These are phyloP conservation scores for Paralagenidium karlingii DNA, from an alignment of 352 stramenopile species.

Conservation along the genomic window DNA sequence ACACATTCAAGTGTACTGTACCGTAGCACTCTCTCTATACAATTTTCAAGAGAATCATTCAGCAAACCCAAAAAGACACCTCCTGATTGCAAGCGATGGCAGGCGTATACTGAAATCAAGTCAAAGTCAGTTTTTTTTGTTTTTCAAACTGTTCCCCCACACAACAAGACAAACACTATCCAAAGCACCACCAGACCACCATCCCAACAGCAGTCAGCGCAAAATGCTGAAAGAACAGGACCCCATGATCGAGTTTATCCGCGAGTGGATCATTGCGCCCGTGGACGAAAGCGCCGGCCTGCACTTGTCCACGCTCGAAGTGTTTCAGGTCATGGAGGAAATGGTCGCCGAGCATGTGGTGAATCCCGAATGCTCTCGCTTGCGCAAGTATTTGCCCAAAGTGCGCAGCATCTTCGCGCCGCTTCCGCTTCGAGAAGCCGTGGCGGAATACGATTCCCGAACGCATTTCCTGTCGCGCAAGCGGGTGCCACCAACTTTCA, in stretches of 20 bases:
- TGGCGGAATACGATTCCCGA: slow-evolving; percentile 42
- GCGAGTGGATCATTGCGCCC: slow-evolving; percentile 72
- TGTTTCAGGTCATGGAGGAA: slow-evolving; percentile 60
- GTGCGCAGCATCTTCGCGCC: slow-evolving; percentile 61
- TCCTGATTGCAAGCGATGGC: too few species aligned
- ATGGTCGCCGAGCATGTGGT: slow-evolving; percentile 66
- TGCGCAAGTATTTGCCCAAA: slow-evolving; percentile 49
- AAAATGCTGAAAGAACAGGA: slow-evolving; percentile 78
- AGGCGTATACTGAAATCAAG: too few species aligned
- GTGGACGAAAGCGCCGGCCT: slow-evolving; percentile 41
- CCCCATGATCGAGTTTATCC: slow-evolving; percentile 76
- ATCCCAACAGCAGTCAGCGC: too few species aligned
- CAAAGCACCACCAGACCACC: too few species aligned
- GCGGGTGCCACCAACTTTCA: slow-evolving; percentile 72
- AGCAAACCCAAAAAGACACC: too few species aligned
- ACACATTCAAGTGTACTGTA: too few species aligned
- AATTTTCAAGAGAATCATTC: too few species aligned
- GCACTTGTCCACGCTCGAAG: slow-evolving; percentile 45
- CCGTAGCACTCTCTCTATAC: too few species aligned
- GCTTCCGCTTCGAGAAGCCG: slow-evolving; percentile 50
- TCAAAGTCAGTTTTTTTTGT: too few species aligned
- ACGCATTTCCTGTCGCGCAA: slow-evolving; percentile 68
- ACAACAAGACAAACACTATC: too few species aligned
- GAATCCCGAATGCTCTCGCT: slow-evolving; percentile 17
- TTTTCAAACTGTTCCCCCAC: too few species aligned